Base-by-base conservation (phyloP, 2,329 filamentous ascomycete genomes). In the Zasmidium citrigriseum region DNA sequence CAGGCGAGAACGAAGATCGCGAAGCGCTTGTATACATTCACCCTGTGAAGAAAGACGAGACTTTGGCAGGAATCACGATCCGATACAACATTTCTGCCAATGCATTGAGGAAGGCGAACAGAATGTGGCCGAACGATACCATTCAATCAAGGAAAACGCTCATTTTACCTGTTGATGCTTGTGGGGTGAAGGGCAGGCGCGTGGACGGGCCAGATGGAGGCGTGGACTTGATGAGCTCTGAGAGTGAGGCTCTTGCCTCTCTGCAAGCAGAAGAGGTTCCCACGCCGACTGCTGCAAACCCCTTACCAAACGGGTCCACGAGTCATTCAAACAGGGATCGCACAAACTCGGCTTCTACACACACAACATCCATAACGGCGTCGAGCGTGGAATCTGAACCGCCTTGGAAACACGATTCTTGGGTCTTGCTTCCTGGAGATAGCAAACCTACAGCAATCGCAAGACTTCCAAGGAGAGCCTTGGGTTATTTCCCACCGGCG, bases 111-210 rank as follows among this genome's bases (percentile, higher is more conserved):
- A 95, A 90, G 72, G 87, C 91, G 41, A 99, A 99, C 72, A 86
- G 95, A 11, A 86, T 99, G 69, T 99, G 95, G 95, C 91, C 92
- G 5, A 91, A 92, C 63, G 95, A 98, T 71, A 91, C 86, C 62
- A 89, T 98, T 34, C 93, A 97, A 72, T 86, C 87, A 49, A 87
- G 93, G 59, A 90, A 90, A 68, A 88, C 86, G 63, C 82, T 99
- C 16, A 83, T 93, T 9, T 78, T 99, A 53, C 95, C 95, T 0
- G 91, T 98, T 3, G 93, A 96, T 73, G 89, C 91, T 44, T 98
- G 93, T 73, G 87, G 89, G 45, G 81, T 93, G 45, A 95, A 92
- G 70, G 92, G 93, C 25, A 83, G 86, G 52, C 83, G 78, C 29
- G 75, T 83, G 3, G 70, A 70, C 44, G 75, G 67, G 5, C 72